Percentiles rank a stretch among this genome's conserved stretches.
Conservation (phyloP, 2,329 filamentous ascomycete species). For the Apiospora saccharicola region DNA sequence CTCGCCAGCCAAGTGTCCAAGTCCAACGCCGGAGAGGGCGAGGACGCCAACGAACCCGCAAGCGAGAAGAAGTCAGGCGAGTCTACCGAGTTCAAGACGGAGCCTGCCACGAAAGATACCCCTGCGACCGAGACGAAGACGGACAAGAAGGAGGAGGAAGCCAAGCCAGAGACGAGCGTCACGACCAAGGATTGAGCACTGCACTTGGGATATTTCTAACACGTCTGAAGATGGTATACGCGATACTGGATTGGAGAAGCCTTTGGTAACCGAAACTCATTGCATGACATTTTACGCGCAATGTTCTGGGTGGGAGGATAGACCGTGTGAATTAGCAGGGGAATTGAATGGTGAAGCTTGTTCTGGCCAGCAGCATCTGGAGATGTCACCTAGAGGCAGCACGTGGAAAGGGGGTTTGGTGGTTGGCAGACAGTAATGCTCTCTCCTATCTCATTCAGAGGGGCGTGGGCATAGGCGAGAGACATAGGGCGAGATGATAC, state of each 20-base stretch:
- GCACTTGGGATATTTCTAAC: constrained; percentile 23
- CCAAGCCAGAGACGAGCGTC: constrained; percentile 35
- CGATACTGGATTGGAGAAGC: constrained; percentile 27
- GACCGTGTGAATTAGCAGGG: constrained; percentile 18
- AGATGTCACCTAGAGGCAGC: constrained; percentile 15
- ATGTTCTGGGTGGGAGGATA: constrained; percentile 22
- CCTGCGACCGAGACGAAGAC: constrained; percentile 32
- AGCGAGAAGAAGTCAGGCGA: constrained; percentile 40
- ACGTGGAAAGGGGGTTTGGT: not conserved
- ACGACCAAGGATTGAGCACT: constrained; percentile 37
- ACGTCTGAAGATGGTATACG: constrained; percentile 24
- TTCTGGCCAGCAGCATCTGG: constrained; percentile 9
- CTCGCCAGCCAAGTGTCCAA: constrained; percentile 84
- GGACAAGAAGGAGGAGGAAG: constrained; percentile 37
- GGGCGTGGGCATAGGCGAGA: constrained; percentile 20
- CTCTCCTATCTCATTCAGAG: constrained; percentile 18
- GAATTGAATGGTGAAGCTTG: constrained; percentile 17
- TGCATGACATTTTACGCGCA: constrained; percentile 16
- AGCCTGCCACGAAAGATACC: constrained; percentile 37
- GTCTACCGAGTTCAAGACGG: constrained; percentile 33
- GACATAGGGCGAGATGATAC: constrained; percentile 25
- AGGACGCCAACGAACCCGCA: constrained; percentile 40
- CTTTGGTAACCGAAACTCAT: constrained; percentile 20
- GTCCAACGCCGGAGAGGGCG: constrained; percentile 45
- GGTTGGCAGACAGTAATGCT: constrained; percentile 7